Evolutionary conservation across 2,329 filamentous ascomycete species (phyloP).

Genomic region (Ophiostoma angusticollis): DNA sequence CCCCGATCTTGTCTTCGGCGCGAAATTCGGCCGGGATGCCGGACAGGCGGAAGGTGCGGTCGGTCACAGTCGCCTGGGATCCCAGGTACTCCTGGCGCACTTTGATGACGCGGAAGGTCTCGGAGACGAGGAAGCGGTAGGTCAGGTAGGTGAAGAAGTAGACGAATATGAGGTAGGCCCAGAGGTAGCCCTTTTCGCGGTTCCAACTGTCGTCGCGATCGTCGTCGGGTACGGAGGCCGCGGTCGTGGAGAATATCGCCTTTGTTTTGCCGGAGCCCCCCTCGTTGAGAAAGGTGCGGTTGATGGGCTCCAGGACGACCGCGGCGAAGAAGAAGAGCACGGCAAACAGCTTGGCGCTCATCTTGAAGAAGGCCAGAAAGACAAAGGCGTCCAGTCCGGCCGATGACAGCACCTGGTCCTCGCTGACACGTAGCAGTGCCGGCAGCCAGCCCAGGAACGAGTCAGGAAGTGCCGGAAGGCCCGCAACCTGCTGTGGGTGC

Average conservation of each 20-base stretch:
- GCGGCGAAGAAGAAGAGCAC: slow-evolving; percentile 72
- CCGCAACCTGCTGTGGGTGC: slow-evolving; percentile 36
- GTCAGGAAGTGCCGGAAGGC: slow-evolving; percentile 68
- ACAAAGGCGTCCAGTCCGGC: slow-evolving; percentile 93
- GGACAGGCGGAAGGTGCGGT: slow-evolving; percentile 82
- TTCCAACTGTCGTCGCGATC: slow-evolving; percentile 23
- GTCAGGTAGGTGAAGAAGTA: slow-evolving; percentile 81
- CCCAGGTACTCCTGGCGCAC: slow-evolving; percentile 85
- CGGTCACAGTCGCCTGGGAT: slow-evolving; percentile 87
- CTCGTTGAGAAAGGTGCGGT: slow-evolving; percentile 48
- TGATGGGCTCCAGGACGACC: slow-evolving; percentile 73
- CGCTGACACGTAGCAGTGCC: slow-evolving; percentile 67
- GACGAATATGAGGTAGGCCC: slow-evolving; percentile 89
- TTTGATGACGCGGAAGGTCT: slow-evolving; percentile 76
- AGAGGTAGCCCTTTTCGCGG: slow-evolving; percentile 48
- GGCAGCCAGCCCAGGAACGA: slow-evolving; percentile 90
- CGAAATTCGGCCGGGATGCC: slow-evolving; percentile 72
- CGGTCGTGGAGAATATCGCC: too few relatives aligned
- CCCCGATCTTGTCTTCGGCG: slow-evolving; percentile 70
- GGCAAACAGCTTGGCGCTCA: slow-evolving; percentile 74
- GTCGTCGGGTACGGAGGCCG: slow-evolving; percentile 18
- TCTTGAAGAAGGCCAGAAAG: slow-evolving; percentile 90
- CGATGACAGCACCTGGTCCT: slow-evolving; percentile 78
- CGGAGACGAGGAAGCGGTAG: slow-evolving; percentile 67
- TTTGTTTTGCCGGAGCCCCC: too few relatives aligned